phyloP scores from a whole-genome alignment of 192 early-diverging fungal species.

The Backusella mclennaniae region DNA sequence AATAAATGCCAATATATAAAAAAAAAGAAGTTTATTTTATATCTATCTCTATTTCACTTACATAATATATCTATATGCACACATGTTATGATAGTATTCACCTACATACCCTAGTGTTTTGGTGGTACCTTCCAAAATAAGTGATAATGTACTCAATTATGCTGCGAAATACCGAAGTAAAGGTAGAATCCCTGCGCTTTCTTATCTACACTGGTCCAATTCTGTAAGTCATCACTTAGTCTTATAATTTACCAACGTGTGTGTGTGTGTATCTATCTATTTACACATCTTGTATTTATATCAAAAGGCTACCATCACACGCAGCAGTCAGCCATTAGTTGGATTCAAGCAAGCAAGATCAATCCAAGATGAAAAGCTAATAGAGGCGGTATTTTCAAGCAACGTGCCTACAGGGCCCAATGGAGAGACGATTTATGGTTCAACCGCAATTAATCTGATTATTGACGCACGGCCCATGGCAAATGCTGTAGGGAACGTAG shows the following conservation, averaged over 20 bases:
- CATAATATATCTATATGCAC: background rate
- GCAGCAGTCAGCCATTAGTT: conserved; percentile 92
- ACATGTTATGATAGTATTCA: conserved; percentile 61
- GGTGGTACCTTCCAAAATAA: conserved; percentile 84
- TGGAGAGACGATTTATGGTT: conserved; percentile 48
- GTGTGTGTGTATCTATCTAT: background rate
- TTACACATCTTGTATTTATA: background rate
- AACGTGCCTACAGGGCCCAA: conserved; percentile 43
- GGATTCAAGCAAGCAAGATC: conserved; percentile 92
- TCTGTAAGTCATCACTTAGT: conserved; percentile 41
- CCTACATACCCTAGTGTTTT: conserved; percentile 83
- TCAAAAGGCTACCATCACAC: conserved; percentile 77
- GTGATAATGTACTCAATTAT: conserved; percentile 85
- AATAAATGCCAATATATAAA: background rate
- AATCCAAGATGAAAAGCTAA: conserved; percentile 95
- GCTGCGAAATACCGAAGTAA: conserved; percentile 92
- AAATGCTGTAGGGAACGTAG: conserved; percentile 91
- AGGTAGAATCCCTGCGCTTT: conserved; percentile 81
- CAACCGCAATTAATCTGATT: conserved; percentile 71
- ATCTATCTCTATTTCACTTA: background rate
- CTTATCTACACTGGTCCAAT: conserved; percentile 84
- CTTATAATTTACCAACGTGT: background rate
- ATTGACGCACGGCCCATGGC: conserved; percentile 94
- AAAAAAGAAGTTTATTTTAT: background rate
- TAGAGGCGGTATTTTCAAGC: conserved; percentile 86